These are phyloP conservation scores for Brassica juncea DNA, from an alignment of 345 rosid species.

Conservation along the genomic window DNA sequence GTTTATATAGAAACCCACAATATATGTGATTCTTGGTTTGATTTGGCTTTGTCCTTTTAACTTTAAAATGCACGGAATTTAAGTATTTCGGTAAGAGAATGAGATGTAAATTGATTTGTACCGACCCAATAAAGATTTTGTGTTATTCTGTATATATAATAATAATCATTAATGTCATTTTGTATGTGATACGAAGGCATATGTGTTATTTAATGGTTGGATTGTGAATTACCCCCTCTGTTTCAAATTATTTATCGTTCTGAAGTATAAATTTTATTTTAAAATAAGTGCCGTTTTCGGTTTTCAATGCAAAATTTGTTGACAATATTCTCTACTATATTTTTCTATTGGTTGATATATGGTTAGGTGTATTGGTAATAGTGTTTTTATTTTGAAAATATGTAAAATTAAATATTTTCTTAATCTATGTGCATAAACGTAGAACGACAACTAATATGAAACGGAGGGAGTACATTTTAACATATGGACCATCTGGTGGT, in stretches of 20 bases:
- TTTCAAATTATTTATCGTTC: too few relatives aligned
- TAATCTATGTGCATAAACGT: too few relatives aligned
- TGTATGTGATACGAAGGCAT: conserved; percentile 17
- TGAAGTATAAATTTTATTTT: too few relatives aligned
- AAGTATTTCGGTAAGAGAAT: background rate
- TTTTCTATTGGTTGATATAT: too few relatives aligned
- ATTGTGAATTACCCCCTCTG: conserved; percentile 22
- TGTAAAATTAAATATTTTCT: too few relatives aligned
- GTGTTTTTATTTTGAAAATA: too few relatives aligned
- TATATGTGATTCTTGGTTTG: conserved; percentile 7
- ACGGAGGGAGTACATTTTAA: too few relatives aligned
- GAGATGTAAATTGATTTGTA: conserved; percentile 24
- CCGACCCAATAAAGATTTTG: conserved; percentile 27
- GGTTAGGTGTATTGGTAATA: too few relatives aligned
- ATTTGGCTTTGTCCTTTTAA: background rate
- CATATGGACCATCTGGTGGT: conserved; percentile 23
- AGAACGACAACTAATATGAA: too few relatives aligned
- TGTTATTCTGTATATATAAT: background rate
- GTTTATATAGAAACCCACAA: background rate
- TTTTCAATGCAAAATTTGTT: too few relatives aligned
- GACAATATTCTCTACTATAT: too few relatives aligned
- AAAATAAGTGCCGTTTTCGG: too few relatives aligned
- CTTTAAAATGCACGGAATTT: conserved; percentile 27
- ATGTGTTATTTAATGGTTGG: background rate
- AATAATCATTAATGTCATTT: conserved; percentile 4